phyloP scores from a whole-genome alignment of 129 eudicot genomes.

The Mikania micrantha region DNA sequence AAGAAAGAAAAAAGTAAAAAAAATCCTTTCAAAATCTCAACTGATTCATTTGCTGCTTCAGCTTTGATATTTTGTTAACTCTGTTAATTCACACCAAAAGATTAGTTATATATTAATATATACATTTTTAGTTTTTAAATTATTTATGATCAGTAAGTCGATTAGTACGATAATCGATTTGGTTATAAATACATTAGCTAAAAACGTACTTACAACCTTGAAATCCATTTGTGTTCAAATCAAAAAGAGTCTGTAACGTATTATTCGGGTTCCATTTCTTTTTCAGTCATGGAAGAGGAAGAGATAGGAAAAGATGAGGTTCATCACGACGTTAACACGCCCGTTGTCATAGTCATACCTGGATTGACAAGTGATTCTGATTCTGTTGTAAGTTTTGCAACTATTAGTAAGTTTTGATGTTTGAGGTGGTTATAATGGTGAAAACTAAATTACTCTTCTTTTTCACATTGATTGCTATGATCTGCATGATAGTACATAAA shows the following conservation, averaged over 20 bases:
- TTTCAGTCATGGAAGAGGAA: slow-evolving; percentile 32
- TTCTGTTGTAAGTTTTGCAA: slow-evolving; percentile 51
- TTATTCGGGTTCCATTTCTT: background rate
- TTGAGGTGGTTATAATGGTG: background rate
- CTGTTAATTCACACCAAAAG: too few relatives aligned
- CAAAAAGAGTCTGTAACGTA: background rate
- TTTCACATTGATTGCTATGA: background rate
- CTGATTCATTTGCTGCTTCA: too few relatives aligned
- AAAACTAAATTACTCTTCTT: background rate
- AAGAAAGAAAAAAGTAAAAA: too few relatives aligned
- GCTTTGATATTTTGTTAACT: too few relatives aligned
- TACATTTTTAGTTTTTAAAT: too few relatives aligned
- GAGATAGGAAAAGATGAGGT: slow-evolving; percentile 27
- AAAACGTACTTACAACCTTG: background rate
- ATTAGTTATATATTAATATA: too few relatives aligned
- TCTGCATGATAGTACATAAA: slow-evolving; percentile 59
- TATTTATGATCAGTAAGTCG: too few relatives aligned
- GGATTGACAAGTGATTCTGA: slow-evolving; percentile 81
- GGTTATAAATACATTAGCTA: background rate
- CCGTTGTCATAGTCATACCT: slow-evolving; percentile 77
- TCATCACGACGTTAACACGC: slow-evolving; percentile 46
- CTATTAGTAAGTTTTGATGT: background rate
- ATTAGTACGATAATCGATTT: too few relatives aligned
- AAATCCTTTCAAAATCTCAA: too few relatives aligned
- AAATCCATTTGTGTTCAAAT: background rate